Evolutionary conservation across 192 early-diverging fungal species (phyloP), one percentile per base, ranked within the genome.

Genomic region (Umbelopsis sp.): DNA sequence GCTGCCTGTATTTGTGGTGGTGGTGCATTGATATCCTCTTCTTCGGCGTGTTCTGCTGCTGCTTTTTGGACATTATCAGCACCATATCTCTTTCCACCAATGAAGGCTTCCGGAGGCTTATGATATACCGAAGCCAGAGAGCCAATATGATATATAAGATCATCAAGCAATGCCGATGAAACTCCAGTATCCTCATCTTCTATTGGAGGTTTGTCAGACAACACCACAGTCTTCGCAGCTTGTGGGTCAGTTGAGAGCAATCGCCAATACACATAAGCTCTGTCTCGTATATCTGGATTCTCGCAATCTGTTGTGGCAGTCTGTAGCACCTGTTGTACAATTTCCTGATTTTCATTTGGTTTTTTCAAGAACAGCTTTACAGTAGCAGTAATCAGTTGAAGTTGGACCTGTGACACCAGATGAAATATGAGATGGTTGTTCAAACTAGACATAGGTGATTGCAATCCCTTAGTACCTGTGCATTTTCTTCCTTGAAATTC

Each of bases 211-310:
- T 92, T 95, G 44, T 97, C 95, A 2, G 91, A 87, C 37, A 99
- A 82, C 10, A 94, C 95, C 15, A 99, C 93, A 6, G 91, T 82
- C 80, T 96, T 95, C 16, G 96, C 96, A 6, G 94, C 92, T 71
- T 94, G 88, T 8, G 97, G 97, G 79, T 96, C 92, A 20, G 95
- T 92, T 4, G 94, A 96, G 3, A 99, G 81, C 68, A 99, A 82
- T 66, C 97, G 85, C 97, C 97, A 99, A 83, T 99, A 99, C 46
- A 99, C 85, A 74, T 96, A 99, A 7, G 96, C 97, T 18, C 97
- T 87, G 74, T 99, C 97, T 30, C 97, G 87, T 27, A 97, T 91
- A 77, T 99, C 97, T 9, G 97, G 94, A 76, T 96, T 97, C 68
- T 97, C 94, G 70, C 88, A 91, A 58, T 90, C 91, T 68, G 92